Percentiles rank a stretch among this genome's conserved stretches.
phyloP scores from a whole-genome alignment of 345 rosid species.

The Theobroma cacao region DNA sequence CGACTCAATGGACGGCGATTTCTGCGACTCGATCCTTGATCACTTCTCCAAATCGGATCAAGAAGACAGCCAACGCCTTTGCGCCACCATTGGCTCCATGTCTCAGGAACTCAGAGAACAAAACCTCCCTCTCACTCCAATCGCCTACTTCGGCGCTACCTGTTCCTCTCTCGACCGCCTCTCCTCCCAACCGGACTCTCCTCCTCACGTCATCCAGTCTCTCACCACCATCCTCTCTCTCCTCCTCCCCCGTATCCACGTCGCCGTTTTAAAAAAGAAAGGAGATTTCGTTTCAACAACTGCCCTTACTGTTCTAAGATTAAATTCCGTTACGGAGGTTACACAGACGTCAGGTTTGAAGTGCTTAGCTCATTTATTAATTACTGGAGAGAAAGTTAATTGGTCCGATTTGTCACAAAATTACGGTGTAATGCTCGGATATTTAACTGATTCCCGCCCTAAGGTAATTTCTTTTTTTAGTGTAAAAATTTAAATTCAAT shows the following conservation, averaged over 20 bases:
- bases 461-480: conserved; percentile 41
- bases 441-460: conserved; percentile 48
- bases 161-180: conserved; percentile 65
- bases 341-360: conserved; percentile 56
- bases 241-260: conserved; percentile 50
- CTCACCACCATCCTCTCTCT: conserved; percentile 57
- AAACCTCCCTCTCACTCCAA: conserved; percentile 50
- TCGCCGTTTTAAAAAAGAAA: conserved; percentile 46
- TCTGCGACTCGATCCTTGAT: conserved; percentile 54
- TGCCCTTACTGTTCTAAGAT: conserved; percentile 39
- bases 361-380: conserved; percentile 54
- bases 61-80: conserved; percentile 61
- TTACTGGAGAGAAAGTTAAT: conserved; percentile 36
- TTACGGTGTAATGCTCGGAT: conserved; percentile 41
- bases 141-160: conserved; percentile 70
- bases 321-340: conserved; percentile 39
- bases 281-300: conserved; percentile 48
- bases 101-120: conserved; percentile 72
- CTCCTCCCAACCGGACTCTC: conserved; percentile 31
- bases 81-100: conserved; percentile 66
- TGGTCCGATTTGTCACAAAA: conserved; percentile 51
- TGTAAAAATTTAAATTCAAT: background rate
- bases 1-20: conserved; percentile 29
- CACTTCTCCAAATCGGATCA: conserved; percentile 47
- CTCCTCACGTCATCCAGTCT: conserved; percentile 48